These are phyloP conservation scores for Hanseniaspora vineae DNA, from an alignment of 805 yeast genomes.

Conservation along the genomic window DNA sequence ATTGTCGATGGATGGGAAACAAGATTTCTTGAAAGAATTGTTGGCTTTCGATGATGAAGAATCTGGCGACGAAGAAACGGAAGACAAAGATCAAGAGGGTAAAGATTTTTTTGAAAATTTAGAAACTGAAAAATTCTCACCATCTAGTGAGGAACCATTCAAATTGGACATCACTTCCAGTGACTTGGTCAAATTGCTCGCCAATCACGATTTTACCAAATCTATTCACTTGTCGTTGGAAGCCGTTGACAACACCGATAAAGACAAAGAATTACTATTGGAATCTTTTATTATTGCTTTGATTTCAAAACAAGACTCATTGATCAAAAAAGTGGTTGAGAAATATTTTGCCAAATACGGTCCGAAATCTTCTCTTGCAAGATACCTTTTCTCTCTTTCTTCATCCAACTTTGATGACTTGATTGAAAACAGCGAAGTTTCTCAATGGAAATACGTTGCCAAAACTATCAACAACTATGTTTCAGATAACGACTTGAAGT, in stretches of 20 bases:
- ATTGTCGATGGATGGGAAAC: constrained; percentile 37
- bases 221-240: constrained; percentile 61
- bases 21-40: constrained; percentile 35
- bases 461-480: constrained; percentile 49
- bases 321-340: constrained; percentile 55
- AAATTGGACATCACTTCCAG: constrained; percentile 29
- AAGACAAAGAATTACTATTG: constrained; percentile 26
- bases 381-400: constrained; percentile 58
- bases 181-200: constrained; percentile 33
- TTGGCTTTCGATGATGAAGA: constrained; percentile 26
- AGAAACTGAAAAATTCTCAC: constrained; percentile 25
- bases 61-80: constrained; percentile 10
- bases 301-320: constrained; percentile 41
- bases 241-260: constrained; percentile 24
- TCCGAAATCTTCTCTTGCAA: constrained; percentile 39
- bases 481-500: constrained; percentile 34
- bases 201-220: constrained; percentile 46
- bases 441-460: constrained; percentile 78
- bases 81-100: constrained; percentile 15
- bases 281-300: constrained; percentile 80
- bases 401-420: constrained; percentile 48
- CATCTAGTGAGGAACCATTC: constrained; percentile 37
- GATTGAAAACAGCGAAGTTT: constrained; percentile 62
- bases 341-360: constrained; percentile 56
- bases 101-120: constrained; percentile 27